These are phyloP conservation scores for Sarcodon aspratus DNA, from an alignment of 768 basidiomycete species.

Conservation along the genomic window DNA sequence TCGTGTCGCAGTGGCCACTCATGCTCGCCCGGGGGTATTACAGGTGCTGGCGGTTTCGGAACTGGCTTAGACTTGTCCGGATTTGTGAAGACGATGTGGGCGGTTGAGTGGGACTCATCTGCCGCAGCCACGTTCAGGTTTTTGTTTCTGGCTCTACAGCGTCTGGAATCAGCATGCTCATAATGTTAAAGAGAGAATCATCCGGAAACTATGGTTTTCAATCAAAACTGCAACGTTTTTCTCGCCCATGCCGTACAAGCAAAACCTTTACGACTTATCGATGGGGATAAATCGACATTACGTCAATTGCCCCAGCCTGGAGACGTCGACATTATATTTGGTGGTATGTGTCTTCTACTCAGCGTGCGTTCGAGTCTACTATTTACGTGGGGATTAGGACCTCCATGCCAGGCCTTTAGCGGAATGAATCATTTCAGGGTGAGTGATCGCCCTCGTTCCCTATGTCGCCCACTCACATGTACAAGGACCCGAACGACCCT, in stretches of 20 bases:
- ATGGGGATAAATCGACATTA: conserved; percentile 20
- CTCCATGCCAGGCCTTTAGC: conserved; percentile 70
- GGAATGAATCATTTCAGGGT: conserved; percentile 52
- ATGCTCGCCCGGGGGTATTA: not conserved
- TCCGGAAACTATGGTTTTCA: conserved; percentile 46
- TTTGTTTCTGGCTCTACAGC: conserved; percentile 7
- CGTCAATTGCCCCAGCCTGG: conserved; percentile 43
- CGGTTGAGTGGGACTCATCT: conserved; percentile 51
- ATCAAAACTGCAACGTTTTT: conserved; percentile 49
- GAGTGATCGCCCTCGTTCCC: conserved; percentile 6
- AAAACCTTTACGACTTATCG: conserved; percentile 24
- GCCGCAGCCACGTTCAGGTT: conserved; percentile 59
- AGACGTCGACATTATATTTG: conserved; percentile 63
- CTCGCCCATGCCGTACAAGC: conserved; percentile 45
- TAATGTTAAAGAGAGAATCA: conserved; percentile 43
- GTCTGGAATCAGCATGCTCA: conserved; percentile 1
- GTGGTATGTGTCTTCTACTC: conserved; percentile 32
- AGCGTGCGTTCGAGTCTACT: not conserved
- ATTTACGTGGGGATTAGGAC: conserved; percentile 30
- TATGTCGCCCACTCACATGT: conserved; percentile 1
- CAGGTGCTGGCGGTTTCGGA: conserved; percentile 69
- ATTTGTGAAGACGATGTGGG: conserved; percentile 55
- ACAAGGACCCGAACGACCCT: conserved; percentile 46
- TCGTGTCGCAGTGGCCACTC: not conserved
- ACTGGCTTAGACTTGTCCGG: conserved; percentile 52